Conservation (phyloP, 768 basidiomycete genomes). For the Gloeopeniophorella convolvens region DNA sequence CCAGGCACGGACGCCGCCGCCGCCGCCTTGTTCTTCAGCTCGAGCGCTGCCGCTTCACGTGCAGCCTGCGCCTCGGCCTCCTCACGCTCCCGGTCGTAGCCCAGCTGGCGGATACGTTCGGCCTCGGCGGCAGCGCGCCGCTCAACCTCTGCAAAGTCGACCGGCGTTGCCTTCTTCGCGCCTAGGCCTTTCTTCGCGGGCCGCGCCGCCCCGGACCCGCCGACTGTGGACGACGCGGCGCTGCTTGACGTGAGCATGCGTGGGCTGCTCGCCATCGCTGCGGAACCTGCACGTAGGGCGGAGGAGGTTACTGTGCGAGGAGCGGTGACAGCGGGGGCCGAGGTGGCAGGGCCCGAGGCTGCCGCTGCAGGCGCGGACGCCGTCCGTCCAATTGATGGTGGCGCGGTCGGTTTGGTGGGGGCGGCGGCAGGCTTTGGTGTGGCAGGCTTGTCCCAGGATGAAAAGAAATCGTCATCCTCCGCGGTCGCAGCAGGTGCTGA, state of each 20-base stretch:
- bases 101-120: constrained; percentile 84
- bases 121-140: constrained; percentile 86
- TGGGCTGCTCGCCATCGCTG: constrained; percentile 37
- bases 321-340: constrained; percentile 35
- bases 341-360: not conserved
- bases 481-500: constrained; percentile 29
- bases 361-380: constrained; percentile 16
- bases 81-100: constrained; percentile 82
- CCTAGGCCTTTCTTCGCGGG: constrained; percentile 73
- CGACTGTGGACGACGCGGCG: constrained; percentile 25
- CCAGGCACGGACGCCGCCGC: constrained; percentile 29
- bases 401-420: constrained; percentile 13
- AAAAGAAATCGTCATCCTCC: constrained; percentile 90
- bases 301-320: constrained; percentile 65
- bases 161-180: constrained; percentile 76
- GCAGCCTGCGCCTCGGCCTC: constrained; percentile 73
- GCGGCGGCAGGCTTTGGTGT: constrained; percentile 27
- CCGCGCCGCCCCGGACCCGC: constrained; percentile 42
- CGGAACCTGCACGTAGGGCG: constrained; percentile 44
- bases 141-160: constrained; percentile 95
- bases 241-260: constrained; percentile 37
- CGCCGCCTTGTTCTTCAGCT: constrained; percentile 29
- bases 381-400: constrained; percentile 13
- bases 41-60: constrained; percentile 51
- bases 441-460: constrained; percentile 88